A percentile compares a stretch with the other conserved stretches of the same genome.
phyloP scores from a whole-genome alignment of 1,284 basidiomycete species.

The Moesziomyces parantarcticus region DNA sequence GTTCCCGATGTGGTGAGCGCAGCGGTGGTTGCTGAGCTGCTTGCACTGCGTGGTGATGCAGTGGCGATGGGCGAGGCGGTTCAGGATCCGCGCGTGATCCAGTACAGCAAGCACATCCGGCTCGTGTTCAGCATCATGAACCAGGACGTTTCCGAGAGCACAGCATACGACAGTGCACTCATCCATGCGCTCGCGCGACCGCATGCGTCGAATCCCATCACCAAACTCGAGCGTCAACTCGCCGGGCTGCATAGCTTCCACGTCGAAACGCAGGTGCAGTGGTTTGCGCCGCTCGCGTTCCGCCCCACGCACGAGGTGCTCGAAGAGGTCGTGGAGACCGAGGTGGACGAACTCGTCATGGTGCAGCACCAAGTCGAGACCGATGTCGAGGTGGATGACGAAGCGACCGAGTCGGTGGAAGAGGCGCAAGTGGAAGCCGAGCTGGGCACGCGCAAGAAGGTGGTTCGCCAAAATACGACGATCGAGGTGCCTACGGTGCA shows the following conservation, averaged over 20 bases:
- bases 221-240: conserved; percentile 24
- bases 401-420: conserved; percentile 6
- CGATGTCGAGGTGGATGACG: conserved; percentile 14
- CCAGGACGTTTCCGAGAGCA: conserved; percentile 49
- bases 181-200: conserved; percentile 20
- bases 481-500: conserved; percentile 21
- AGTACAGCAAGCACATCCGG: conserved; percentile 55
- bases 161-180: conserved; percentile 28
- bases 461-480: conserved; percentile 15
- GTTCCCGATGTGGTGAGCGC: conserved; percentile 39
- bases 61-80: conserved; percentile 11
- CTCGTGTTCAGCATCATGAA: conserved; percentile 65
- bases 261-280: conserved; percentile 92
- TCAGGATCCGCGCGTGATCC: conserved; percentile 52
- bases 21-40: conserved; percentile 30
- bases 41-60: conserved; percentile 24
- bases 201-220: conserved; percentile 21
- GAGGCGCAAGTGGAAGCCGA: conserved; percentile 9
- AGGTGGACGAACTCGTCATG: conserved; percentile 20
- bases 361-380: conserved; percentile 49
- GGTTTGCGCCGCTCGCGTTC: conserved; percentile 88
- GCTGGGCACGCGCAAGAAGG: conserved; percentile 5
- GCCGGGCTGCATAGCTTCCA: conserved; percentile 82
- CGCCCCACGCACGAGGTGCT: conserved; percentile 73
- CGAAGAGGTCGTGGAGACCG: conserved; percentile 45